phyloP scores from a whole-genome alignment of 306 rosid genomes.

The Ochetophila trinervis region DNA sequence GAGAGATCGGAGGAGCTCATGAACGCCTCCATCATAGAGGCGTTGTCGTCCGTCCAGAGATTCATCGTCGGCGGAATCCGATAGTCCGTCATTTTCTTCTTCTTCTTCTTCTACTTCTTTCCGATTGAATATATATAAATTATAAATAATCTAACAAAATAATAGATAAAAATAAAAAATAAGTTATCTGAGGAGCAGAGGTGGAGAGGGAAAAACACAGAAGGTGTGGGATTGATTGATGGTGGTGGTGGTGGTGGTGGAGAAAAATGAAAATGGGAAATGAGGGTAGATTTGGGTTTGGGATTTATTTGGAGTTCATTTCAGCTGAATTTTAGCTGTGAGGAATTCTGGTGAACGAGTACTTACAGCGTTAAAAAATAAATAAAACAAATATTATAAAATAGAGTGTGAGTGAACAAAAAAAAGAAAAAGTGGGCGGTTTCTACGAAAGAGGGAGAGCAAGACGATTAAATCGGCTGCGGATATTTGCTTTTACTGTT shows the following conservation, averaged over 20 bases:
- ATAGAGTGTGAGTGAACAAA: conserved; percentile 2
- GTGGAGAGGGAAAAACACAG: neutral
- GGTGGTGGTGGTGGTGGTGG: neutral
- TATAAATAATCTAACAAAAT: too few relatives aligned
- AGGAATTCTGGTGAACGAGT: neutral
- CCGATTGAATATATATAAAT: too few relatives aligned
- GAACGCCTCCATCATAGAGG: conserved; percentile 87
- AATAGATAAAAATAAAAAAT: too few relatives aligned
- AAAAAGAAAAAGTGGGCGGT: conserved; percentile 6
- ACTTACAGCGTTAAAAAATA: neutral
- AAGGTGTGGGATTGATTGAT: neutral
- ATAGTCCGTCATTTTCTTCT: conserved; percentile 44
- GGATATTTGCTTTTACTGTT: neutral
- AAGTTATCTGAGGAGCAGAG: too few relatives aligned
- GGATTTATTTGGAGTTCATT: conserved; percentile 6
- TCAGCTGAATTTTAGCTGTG: neutral
- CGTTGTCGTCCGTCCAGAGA: conserved; percentile 86
- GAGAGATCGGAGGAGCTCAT: conserved; percentile 75
- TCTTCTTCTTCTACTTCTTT: too few relatives aligned
- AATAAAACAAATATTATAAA: too few relatives aligned
- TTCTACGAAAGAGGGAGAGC: conserved; percentile 23
- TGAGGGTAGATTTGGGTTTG: neutral
- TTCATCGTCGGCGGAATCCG: conserved; percentile 52
- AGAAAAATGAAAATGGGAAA: neutral
- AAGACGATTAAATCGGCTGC: conserved; percentile 33